Base-by-base conservation (phyloP, 257 asterid genomes). In the Ilex asprella region DNA sequence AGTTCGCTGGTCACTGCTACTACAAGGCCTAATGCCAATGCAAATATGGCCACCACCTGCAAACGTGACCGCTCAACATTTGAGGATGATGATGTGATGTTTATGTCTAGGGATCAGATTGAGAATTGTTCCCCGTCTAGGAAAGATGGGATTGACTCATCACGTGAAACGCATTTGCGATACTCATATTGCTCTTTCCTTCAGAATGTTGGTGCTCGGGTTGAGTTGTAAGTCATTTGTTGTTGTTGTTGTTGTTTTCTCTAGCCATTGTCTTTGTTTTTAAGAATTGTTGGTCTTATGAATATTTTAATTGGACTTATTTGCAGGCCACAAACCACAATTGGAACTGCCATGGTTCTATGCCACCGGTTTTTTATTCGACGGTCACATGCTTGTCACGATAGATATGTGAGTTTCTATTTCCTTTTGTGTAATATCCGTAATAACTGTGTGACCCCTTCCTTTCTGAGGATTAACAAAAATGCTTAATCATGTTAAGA, bases 301-400 rank as follows among this genome's bases (percentile, higher is more conserved):
- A 21, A 21, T 21, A 21, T 21, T 21, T 21, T 21, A 21, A 0
- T 12, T 67, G 56, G 66, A 9, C 7, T 44, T 64, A n/a, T 47
- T 73, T 82, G 73, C 90, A 92, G 99, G 71, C 99, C 99, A 16
- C 99, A 89, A 61, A 87, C 95, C 58, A 92, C 99, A 15, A 81
- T 87, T 10, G 97, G 91, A 55, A 89, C 97, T 79, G 96, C 96
- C 62, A 87, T 89, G 96, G 86, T 92, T 76, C 76, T 92, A 56
- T 92, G 97, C 76, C 99, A 92, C 71, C 99, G 96, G 31, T 89
- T 92, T 83, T 92, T 92, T 70, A 75, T 83, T 66, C 83, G 86
- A 62, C 92, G 88, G 61, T 92, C 99, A 43, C 99, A 92, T 74
- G 99, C 99, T 64, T 80, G 85, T 71, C 96, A 92, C 56, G 97